These are phyloP conservation scores for Dothistroma septosporum DNA, from an alignment of 2,329 filamentous ascomycete species.

Conservation along the genomic window DNA sequence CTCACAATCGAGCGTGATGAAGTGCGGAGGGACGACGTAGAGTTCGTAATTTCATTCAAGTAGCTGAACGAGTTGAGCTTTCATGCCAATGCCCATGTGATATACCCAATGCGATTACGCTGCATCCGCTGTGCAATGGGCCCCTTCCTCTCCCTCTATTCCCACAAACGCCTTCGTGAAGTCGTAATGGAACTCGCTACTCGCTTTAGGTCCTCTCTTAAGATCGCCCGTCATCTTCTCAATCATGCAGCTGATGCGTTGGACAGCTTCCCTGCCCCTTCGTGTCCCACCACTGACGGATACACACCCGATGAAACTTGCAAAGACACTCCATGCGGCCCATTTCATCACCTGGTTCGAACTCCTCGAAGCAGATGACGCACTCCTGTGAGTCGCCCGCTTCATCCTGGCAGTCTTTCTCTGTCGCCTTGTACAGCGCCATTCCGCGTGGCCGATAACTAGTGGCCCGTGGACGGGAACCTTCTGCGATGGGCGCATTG, in stretches of 20 bases:
- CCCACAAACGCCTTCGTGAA: neutral
- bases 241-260: slow-evolving; percentile 51
- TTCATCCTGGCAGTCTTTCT: slow-evolving; percentile 58
- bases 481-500: slow-evolving; percentile 17
- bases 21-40: neutral
- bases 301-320: slow-evolving; percentile 60
- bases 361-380: slow-evolving; percentile 63
- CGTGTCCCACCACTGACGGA: slow-evolving; percentile 57
- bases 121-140: neutral
- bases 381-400: slow-evolving; percentile 53
- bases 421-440: slow-evolving; percentile 54
- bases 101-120: slow-evolving; percentile 1
- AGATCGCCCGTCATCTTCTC: slow-evolving; percentile 2
- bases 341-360: slow-evolving; percentile 56
- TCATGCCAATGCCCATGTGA: slow-evolving; percentile 1
- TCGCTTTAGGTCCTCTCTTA: neutral
- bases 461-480: slow-evolving; percentile 22
- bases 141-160: neutral
- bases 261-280: slow-evolving; percentile 56
- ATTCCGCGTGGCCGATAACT: slow-evolving; percentile 40
- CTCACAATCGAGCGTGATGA: too few species aligned
- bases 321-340: slow-evolving; percentile 60
- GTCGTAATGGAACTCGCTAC: neutral
- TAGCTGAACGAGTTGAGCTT: neutral
- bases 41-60: neutral